These are phyloP conservation scores for Musa schizocarpa DNA, from an alignment of 176 grass and related monocot genomes.

Conservation along the genomic window DNA sequence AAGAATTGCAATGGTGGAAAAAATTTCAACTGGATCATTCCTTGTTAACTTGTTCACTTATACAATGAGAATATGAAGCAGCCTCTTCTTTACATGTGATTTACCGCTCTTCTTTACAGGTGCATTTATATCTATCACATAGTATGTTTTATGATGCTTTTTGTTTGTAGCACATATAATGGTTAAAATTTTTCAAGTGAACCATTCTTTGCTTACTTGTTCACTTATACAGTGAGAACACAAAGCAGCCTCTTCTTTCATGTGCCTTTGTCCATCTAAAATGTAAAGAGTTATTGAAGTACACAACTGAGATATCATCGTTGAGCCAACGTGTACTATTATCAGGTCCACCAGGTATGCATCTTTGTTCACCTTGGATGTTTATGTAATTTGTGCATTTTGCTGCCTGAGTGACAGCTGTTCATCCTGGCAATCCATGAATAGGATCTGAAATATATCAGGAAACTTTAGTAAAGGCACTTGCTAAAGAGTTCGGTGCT, in stretches of 20 bases:
- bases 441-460: constrained; percentile 94
- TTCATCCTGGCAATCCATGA: constrained; percentile 14
- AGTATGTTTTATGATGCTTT: neutral
- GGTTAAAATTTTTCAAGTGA: neutral
- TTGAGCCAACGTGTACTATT: constrained; percentile 75
- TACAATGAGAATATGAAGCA: no score
- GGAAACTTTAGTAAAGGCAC: constrained; percentile 76
- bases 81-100: neutral
- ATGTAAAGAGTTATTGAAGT: constrained; percentile 65
- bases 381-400: neutral
- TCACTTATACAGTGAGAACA: constrained; percentile 65
- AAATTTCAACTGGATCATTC: no score
- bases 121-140: neutral
- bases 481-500: constrained; percentile 74
- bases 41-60: no score
- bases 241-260: constrained; percentile 60
- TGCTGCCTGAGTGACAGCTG: neutral
- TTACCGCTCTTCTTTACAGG: neutral
- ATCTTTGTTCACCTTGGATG: constrained; percentile 17
- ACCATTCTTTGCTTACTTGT: constrained; percentile 26
- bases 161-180: neutral
- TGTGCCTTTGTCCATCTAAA: constrained; percentile 82
- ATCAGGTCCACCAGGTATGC: constrained; percentile 83
- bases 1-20: no score
- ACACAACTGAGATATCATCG: constrained; percentile 73